Base-by-base conservation (phyloP, 2,329 filamentous ascomycete genomes). In the Phaeosphaeriaceae sp. region DNA sequence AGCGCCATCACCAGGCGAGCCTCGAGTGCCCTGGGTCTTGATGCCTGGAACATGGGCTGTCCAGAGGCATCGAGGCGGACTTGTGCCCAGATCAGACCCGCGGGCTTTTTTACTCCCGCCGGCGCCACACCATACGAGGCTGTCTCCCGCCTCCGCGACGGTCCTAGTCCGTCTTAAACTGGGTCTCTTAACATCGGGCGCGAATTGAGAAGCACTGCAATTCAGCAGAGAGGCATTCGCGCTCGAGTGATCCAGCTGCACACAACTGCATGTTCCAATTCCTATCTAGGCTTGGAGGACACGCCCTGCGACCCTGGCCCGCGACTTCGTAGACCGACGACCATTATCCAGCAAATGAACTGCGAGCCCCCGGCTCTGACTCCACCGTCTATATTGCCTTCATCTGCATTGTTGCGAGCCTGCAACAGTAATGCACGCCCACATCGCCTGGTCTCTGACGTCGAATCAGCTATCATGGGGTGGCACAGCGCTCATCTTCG, bases 1-100 rank as follows among this genome's bases (percentile, higher is more conserved):
- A n/a, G n/a, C n/a, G n/a, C n/a, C n/a, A n/a, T n/a, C 52, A 65
- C 58, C 62, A 61, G 51, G 48, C 60, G 52, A 58, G 46, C 54
- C 41, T 17, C 33, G 46, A 22, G 52, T 56, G 52, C 55, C 61
- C n/a, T n/a, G n/a, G n/a, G n/a, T n/a, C n/a, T 25, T 27, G 53
- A 53, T 60, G 52, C 21, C 57, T 51, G 58, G 60, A 58, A 51
- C 53, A 58, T 57, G 50, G 57, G 42, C 53, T 57, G 61, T 64
- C 50, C 57, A 57, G 63, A 57, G 53, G 57, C 49, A 64, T 56
- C 48, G 47, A 31, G 47, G 47, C 60, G 65, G 61, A 51, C 48
- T 33, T 46, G 27, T 36, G 24, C 7, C 65, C 51, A 25, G 20
- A 56, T 54, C 10, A 41, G 54, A 53, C 59, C 22, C 54, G 61